Conservation (phyloP, 495 filamentous ascomycete genomes). For the Bombardia bombarda region DNA sequence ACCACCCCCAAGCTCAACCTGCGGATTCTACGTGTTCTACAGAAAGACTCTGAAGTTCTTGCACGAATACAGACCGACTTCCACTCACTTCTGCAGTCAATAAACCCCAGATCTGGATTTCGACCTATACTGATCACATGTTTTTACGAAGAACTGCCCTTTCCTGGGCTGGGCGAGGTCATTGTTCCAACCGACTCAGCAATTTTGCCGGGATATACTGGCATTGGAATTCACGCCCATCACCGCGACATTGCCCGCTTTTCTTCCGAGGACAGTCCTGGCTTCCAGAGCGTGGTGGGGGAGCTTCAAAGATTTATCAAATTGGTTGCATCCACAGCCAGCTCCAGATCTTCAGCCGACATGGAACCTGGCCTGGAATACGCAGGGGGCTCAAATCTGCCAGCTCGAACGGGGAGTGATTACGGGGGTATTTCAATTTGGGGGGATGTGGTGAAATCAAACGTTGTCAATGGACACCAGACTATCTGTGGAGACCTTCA, state of each 20-base stretch:
- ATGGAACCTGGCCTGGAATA: neutral
- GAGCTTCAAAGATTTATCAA: neutral
- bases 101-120: neutral
- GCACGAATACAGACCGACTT: conserved; percentile 1
- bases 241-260: neutral
- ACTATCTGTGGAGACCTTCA: neutral
- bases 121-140: neutral
- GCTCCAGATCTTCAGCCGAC: neutral
- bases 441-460: neutral
- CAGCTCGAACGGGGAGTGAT: neutral
- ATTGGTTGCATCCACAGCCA: no score
- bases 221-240: neutral
- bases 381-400: neutral
- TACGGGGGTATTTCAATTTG: neutral
- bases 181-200: neutral
- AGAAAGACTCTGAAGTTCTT: neutral
- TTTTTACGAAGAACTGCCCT: neutral
- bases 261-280: neutral
- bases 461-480: neutral
- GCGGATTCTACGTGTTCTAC: neutral
- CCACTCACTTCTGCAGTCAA: neutral
- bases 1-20: neutral
- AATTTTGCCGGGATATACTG: neutral
- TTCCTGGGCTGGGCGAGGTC: neutral
- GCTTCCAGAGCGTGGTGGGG: neutral